Percentiles rank a stretch among this genome's conserved stretches.
Conservation (phyloP, 768 basidiomycete species). For the Chalciporus chontae region DNA sequence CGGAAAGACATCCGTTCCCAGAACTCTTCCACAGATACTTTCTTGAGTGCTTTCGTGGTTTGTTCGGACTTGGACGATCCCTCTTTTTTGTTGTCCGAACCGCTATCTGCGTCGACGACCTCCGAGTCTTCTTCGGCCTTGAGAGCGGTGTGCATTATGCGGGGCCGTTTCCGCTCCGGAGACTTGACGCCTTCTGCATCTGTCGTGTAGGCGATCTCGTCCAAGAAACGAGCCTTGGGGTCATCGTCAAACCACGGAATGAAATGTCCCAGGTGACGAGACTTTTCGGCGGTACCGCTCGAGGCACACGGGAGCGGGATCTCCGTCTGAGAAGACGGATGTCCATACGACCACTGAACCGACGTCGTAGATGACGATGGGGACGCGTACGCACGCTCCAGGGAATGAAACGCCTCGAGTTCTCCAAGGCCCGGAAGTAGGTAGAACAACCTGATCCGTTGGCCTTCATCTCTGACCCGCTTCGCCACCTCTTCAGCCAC, state of each 20-base stretch:
- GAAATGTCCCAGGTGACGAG: constrained; percentile 53
- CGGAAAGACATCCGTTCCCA: constrained; percentile 98
- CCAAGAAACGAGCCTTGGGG: constrained; percentile 91
- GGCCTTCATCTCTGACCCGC: constrained; percentile 3
- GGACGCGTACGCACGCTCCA: constrained; percentile 39
- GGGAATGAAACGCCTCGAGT: constrained; percentile 59
- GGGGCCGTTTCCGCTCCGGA: constrained; percentile 57
- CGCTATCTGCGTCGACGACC: constrained; percentile 24
- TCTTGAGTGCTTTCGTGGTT: constrained; percentile 51
- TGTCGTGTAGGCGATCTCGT: constrained; percentile 79
- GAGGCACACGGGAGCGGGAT: constrained; percentile 43
- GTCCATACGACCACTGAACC: constrained; percentile 67
- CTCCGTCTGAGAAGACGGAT: constrained; percentile 58
- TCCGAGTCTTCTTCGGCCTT: constrained; percentile 17
- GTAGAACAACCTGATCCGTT: constrained; percentile 44
- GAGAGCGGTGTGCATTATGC: constrained; percentile 21
- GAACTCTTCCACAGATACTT: constrained; percentile 74
- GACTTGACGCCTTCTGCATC: constrained; percentile 56
- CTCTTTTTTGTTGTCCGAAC: constrained; percentile 28
- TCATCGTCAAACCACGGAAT: constrained; percentile 97
- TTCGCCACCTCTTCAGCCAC: constrained; percentile 43
- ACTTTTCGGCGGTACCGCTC: constrained; percentile 34
- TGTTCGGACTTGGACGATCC: constrained; percentile 30
- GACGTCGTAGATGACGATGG: constrained; percentile 15
- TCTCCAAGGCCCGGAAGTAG: constrained; percentile 68